Percentiles rank a stretch among this genome's conserved stretches.
Evolutionary conservation across 768 basidiomycete genomes (phyloP).

Genomic region (Pleurotus salmoneostramineus): DNA sequence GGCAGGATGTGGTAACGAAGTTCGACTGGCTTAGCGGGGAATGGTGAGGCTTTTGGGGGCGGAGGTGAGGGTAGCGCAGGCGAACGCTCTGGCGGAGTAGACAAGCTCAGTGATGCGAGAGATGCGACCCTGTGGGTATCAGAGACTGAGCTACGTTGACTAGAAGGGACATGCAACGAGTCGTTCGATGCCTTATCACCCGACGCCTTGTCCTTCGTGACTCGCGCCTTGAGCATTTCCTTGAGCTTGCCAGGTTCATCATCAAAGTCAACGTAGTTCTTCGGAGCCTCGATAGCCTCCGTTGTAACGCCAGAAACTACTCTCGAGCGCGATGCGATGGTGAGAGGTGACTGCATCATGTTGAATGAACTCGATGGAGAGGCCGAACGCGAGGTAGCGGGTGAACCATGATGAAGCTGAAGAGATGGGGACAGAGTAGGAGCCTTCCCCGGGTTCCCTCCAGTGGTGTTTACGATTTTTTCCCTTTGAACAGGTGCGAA

Average conservation of each 20-base stretch:
- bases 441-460: slow-evolving; percentile 9
- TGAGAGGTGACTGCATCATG: slow-evolving; percentile 41
- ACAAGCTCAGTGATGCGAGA: neutral
- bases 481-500: slow-evolving; percentile 21
- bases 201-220: slow-evolving; percentile 30
- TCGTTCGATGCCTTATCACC: slow-evolving; percentile 10
- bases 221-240: slow-evolving; percentile 59
- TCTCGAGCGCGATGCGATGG: slow-evolving; percentile 50
- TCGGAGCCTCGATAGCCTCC: slow-evolving; percentile 73
- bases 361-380: slow-evolving; percentile 34
- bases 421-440: neutral
- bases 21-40: slow-evolving; percentile 20
- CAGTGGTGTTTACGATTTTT: slow-evolving; percentile 12
- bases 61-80: slow-evolving; percentile 10
- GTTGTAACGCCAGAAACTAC: slow-evolving; percentile 70
- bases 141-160: slow-evolving; percentile 26
- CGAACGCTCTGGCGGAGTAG: neutral
- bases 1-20: slow-evolving; percentile 47
- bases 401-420: slow-evolving; percentile 18
- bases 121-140: neutral
- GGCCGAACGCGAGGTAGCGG: slow-evolving; percentile 14
- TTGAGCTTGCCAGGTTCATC: slow-evolving; percentile 77
- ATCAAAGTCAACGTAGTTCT: slow-evolving; percentile 77
- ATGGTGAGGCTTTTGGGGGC: slow-evolving; percentile 25
- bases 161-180: slow-evolving; percentile 20